A percentile compares a stretch with the other conserved stretches of the same genome.
These are phyloP conservation scores for Chalciporus sphaerocephalus DNA, from an alignment of 768 basidiomycete genomes.

Conservation along the genomic window DNA sequence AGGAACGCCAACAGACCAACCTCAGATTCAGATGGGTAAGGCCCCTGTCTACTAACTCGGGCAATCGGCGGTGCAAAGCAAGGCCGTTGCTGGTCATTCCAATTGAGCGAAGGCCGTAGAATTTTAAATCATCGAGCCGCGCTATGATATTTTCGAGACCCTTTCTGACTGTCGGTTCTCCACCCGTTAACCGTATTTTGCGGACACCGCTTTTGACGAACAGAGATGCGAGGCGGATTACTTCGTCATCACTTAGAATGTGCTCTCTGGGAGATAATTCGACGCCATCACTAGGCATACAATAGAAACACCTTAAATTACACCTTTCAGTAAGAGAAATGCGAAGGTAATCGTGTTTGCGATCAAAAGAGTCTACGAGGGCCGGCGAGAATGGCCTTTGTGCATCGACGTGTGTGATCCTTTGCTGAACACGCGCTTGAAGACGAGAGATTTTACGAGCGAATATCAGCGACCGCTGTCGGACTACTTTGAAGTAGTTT, in stretches of 20 bases:
- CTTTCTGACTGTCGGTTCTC: slow-evolving; percentile 82
- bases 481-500: too few species aligned
- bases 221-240: slow-evolving; percentile 65
- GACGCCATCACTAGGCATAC: slow-evolving; percentile 82
- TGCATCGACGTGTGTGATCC: slow-evolving; percentile 52
- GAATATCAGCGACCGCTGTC: slow-evolving; percentile 1
- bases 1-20: slow-evolving; percentile 29
- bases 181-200: slow-evolving; percentile 85
- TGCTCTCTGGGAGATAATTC: slow-evolving; percentile 65
- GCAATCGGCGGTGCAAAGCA: slow-evolving; percentile 67
- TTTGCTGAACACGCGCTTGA: slow-evolving; percentile 41
- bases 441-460: slow-evolving; percentile 12
- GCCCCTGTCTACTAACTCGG: slow-evolving; percentile 61
- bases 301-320: slow-evolving; percentile 92
- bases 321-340: slow-evolving; percentile 85
- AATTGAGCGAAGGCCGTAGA: slow-evolving; percentile 63
- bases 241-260: slow-evolving; percentile 71
- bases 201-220: slow-evolving; percentile 81
- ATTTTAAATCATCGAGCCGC: slow-evolving; percentile 56
- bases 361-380: slow-evolving; percentile 61
- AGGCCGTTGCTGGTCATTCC: slow-evolving; percentile 87
- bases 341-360: slow-evolving; percentile 81
- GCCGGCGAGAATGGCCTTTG: slow-evolving; percentile 44
- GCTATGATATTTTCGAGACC: slow-evolving; percentile 67
- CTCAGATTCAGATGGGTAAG: slow-evolving; percentile 74